Evolutionary conservation across 176 grass and related monocot species (phyloP).

Genomic region (maize (Zea mays)): DNA sequence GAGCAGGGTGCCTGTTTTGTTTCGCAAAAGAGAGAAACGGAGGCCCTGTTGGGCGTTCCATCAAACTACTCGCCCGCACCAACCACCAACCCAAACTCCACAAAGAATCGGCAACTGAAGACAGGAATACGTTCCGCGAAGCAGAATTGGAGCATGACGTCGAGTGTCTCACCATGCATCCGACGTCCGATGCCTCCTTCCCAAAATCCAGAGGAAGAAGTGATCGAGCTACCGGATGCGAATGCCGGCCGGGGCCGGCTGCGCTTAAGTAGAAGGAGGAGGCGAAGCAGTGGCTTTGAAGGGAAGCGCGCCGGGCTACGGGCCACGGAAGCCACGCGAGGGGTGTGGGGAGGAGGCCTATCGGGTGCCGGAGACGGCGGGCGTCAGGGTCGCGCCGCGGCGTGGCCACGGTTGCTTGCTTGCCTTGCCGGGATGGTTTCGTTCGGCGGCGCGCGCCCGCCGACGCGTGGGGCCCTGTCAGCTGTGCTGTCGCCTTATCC

Average conservation of each 20-base stretch:
- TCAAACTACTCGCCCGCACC: conserved; percentile 2
- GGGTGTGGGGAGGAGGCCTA: background rate
- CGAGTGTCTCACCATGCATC: conserved; percentile 36
- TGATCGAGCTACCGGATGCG: background rate
- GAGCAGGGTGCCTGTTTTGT: background rate
- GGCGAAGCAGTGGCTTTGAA: conserved; percentile 50
- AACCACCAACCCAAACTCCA: background rate
- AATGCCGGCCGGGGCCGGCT: background rate
- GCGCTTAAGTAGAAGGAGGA: conserved; percentile 37
- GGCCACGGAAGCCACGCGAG: conserved; percentile 18
- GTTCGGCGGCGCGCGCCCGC: background rate
- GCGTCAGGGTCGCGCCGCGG: conserved; percentile 5
- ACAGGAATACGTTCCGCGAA: background rate
- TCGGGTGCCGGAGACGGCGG: conserved; percentile 24
- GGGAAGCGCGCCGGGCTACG: conserved; percentile 27
- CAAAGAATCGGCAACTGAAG: background rate
- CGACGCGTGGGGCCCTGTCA: background rate
- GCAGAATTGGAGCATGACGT: background rate
- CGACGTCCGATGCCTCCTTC: background rate
- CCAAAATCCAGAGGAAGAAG: background rate
- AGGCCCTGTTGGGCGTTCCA: background rate
- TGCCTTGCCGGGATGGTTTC: conserved; percentile 5
- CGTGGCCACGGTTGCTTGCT: conserved; percentile 8
- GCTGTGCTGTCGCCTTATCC: background rate
- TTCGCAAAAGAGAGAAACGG: background rate